Evolutionary conservation across 129 eudicot species (phyloP), one percentile per base, ranked within the genome.

Genomic region (Apium graveolens): DNA sequence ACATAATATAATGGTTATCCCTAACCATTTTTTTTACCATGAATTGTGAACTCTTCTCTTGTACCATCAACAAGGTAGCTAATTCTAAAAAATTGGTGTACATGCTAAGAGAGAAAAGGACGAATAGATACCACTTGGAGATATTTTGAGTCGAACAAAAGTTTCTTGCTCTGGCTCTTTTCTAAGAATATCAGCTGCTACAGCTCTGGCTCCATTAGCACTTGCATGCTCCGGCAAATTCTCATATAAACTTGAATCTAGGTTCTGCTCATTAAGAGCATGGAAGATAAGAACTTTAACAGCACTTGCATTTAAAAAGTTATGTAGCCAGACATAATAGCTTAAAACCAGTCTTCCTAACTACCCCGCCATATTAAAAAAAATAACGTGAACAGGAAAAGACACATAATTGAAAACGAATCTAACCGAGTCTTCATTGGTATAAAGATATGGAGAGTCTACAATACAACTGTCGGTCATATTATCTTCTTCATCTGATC

Each of bases 101-200:
- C 5, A 60, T 42, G 27, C 32, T 18, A 73, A 73, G 77, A 43
- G 77, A 73, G 38, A 24, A 74, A 62, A 46, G 55, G 79, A 45
- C 66, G 48, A 48, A 80, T 31, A 73, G 7, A 53, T 86, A 94
- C 97, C 96, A 73, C 79, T 45, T 46, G 99, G 99, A 63, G 90
- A 81, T 80, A 94, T 94, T 80, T 75, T 88, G 48, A 94, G 81
- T 43, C 96, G 90, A 35, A 91, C 97, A 84, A 94, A 94, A 76
- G 96, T 95, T 83, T 91, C 98, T 11, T 91, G 98, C 87, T 95
- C 98, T 39, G 98, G 98, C 77, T 95, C 98, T 87, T 91, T 95
- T 86, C 98, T 84, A 29, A 91, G 87, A 82, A 95, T 95, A 83
- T 95, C 98, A 78, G 98, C 98, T 74, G 98, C 96, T 66, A 95